Evolutionary conservation across 768 basidiomycete genomes (phyloP), one percentile per base, ranked within the genome.

Genomic region (Lentinula guzmanii): DNA sequence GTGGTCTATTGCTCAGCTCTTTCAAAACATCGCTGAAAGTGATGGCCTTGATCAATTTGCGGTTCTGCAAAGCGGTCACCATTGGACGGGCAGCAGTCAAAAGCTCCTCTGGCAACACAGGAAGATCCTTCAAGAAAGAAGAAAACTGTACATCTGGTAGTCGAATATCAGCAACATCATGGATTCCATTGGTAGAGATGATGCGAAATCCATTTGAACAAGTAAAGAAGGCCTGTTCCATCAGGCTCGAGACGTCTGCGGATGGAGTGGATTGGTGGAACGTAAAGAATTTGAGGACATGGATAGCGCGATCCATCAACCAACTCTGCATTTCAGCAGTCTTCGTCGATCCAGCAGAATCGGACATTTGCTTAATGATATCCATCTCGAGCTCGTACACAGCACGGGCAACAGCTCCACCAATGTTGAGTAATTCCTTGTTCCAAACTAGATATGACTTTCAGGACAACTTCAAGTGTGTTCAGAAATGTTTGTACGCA

Each of bases 251-350:
- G 34, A 98, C 91, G 52, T 90, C 83, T 1, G 84, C 70, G 0
- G 91, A 93, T 1, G 96, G 96, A 0, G 96, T 96, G 0, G 96
- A 96, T 2, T 82, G 76, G 64, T 86, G 83, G 72, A 93, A 98
- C 1, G 91, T 89, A 77, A 97, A 98, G 76, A 97, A 97, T 62
- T 84, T 86, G 56, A 97, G 77, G 5, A 88, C 82, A 66, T 98
- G 96, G 16, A 93, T 72, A 13, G 86, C 87, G 15, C 89, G 82
- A 28, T 73, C 72, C 24, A 79, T 79, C 10, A 95, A 71, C 76
- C 82, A 80, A 16, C 71, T 67, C 55, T 78, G 76, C 21, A 83
- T 63, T 48, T 86, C 80, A 43, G 69, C 6, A 64, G 60, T 81
- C 73, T 53, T 75, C 71, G 11, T 69, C 58, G 33, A 34, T 6